Base-by-base conservation (phyloP, 345 rosid genomes). In the Toxicodendron radicans region DNA sequence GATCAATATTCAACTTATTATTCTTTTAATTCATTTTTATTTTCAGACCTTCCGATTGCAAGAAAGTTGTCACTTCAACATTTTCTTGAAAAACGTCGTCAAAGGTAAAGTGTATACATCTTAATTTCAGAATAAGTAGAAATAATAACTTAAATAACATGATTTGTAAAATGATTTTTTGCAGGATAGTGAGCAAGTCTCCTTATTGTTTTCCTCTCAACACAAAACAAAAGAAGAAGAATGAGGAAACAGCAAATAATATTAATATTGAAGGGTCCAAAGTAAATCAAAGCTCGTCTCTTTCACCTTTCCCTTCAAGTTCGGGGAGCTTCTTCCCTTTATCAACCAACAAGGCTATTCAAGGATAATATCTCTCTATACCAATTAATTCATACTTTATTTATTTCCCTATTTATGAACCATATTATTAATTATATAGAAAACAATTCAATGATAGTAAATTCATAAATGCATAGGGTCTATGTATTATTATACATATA, bases 11-110 rank as follows among this genome's bases (percentile, higher is more conserved):
- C 38, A 35, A 6, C 7, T 35, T 35, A n/a, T n/a, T n/a, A 27
- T 27, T 27, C 30, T 27, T 27, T 27, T 27, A 27, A 27, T 27
- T 27, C 30, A 27, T 27, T 56, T 56, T 20, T 63, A 3, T 53
- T 63, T 10, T 10, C 71, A 76, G 86, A 58, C 9, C 73, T 83
- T 21, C 84, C 85, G 10, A 76, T 86, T 11, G 85, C 87, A 38
- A 75, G 85, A 64, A 85, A 71, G 76, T 56, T 68, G 13, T 85
- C 89, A 1, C 85, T 85, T 54, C 84, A 75, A 8, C 73, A 80
- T 72, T 85, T 83, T 66, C 71, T 85, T 35, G 75, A 77, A 63
- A 83, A 83, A 69, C 85, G 89, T 11, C 85, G 75, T 4, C 67
- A 65, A 23, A 79, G 86, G 86, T 79, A 74, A n/a, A 4, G 21